These are phyloP conservation scores for Mytilinidion resinicola DNA, from an alignment of 495 filamentous ascomycete genomes.

Conservation along the genomic window DNA sequence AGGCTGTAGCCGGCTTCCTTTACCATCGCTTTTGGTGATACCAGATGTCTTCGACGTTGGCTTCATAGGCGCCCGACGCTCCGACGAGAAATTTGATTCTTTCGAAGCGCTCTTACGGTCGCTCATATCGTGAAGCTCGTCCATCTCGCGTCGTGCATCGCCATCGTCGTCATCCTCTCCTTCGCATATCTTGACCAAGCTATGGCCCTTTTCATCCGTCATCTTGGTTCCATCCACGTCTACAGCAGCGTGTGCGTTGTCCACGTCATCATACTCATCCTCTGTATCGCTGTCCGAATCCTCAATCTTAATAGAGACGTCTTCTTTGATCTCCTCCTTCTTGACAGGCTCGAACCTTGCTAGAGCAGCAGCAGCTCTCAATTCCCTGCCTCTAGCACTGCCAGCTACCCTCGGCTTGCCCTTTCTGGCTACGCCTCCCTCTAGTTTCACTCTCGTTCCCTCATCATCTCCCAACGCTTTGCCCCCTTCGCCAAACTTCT, in stretches of 20 bases:
- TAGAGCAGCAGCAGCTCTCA: conserved; percentile 69
- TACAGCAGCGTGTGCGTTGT: conserved; percentile 36
- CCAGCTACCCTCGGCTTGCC: conserved; percentile 65
- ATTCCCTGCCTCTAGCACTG: conserved; percentile 63
- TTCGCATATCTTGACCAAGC: conserved; percentile 64
- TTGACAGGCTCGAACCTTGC: conserved; percentile 60
- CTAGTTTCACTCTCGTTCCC: conserved; percentile 53
- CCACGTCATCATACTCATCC: conserved; percentile 32
- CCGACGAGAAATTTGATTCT: background rate
- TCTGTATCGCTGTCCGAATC: conserved; percentile 35
- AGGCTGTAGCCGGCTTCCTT: background rate
- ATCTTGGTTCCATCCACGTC: conserved; percentile 56
- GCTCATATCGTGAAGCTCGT: conserved; percentile 46
- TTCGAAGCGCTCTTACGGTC: background rate
- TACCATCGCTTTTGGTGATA: background rate
- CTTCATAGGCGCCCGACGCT: background rate
- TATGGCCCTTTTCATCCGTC: conserved; percentile 53
- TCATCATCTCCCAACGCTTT: conserved; percentile 61
- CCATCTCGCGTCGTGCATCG: conserved; percentile 55
- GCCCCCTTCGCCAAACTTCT: conserved; percentile 69
- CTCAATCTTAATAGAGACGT: conserved; percentile 25
- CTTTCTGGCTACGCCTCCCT: conserved; percentile 52
- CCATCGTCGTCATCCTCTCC: conserved; percentile 58
- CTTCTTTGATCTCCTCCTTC: conserved; percentile 40
- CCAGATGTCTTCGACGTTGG: background rate